These are phyloP conservation scores for Trypethelium eluteriae DNA, from an alignment of 495 filamentous ascomycete genomes.

Conservation along the genomic window DNA sequence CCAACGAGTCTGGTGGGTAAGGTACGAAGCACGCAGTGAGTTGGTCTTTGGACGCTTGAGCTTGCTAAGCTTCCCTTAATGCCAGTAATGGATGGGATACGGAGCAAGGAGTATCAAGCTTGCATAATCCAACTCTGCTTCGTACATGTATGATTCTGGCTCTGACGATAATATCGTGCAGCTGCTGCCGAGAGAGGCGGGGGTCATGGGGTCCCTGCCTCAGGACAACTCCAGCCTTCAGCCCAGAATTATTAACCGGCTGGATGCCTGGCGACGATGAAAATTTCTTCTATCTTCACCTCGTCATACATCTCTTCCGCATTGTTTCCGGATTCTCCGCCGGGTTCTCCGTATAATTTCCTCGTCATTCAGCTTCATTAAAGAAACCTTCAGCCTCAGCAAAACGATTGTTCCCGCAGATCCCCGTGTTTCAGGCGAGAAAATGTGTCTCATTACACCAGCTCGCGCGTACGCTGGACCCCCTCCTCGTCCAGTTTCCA, in stretches of 20 bases:
- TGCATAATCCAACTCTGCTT: neutral
- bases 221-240: neutral
- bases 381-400: neutral
- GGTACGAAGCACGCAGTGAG: too few relatives aligned
- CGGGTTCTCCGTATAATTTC: neutral
- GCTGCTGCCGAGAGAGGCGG: neutral
- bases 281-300: neutral
- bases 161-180: neutral
- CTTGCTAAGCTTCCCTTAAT: too few relatives aligned
- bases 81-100: too few relatives aligned
- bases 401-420: neutral
- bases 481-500: slow-evolving; percentile 1
- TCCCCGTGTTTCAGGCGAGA: neutral
- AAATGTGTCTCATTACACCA: slow-evolving; percentile 9
- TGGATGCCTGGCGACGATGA: neutral
- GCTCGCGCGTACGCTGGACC: neutral
- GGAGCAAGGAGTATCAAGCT: too few relatives aligned
- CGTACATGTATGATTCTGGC: neutral
- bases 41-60: too few relatives aligned
- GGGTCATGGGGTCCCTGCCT: slow-evolving; percentile 5
- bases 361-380: neutral
- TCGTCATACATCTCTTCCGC: neutral
- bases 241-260: slow-evolving; percentile 1
- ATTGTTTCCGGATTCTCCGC: neutral
- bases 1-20: too few relatives aligned